Evolutionary conservation across 306 rosid genomes (phyloP).

Genomic region (Vachellia pachyceras): DNA sequence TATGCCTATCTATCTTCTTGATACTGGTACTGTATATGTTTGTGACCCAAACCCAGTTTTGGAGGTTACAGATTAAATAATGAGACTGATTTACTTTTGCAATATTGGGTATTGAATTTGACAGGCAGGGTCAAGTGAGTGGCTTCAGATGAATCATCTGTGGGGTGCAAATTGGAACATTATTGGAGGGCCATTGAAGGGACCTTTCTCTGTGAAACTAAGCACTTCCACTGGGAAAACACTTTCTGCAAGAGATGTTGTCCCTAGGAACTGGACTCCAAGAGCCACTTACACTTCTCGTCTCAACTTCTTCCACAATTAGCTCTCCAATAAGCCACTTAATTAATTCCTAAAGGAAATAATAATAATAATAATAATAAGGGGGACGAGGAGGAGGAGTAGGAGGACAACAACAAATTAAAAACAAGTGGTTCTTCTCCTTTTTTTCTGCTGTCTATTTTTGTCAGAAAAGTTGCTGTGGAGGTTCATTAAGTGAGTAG

Average conservation of each 20-base stretch:
- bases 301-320: constrained; percentile 59
- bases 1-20: not conserved
- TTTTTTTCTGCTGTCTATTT: constrained; percentile 35
- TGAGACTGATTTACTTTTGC: not conserved
- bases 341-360: constrained; percentile 12
- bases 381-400: no score
- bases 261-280: constrained; percentile 82
- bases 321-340: not conserved
- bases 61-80: constrained; percentile 2
- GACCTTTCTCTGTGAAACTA: constrained; percentile 88
- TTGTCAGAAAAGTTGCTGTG: constrained; percentile 49
- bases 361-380: not conserved
- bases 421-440: constrained; percentile 31
- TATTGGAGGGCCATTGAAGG: constrained; percentile 68
- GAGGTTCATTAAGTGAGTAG: constrained; percentile 42
- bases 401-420: no score
- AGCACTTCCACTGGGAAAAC: constrained; percentile 63
- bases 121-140: constrained; percentile 78
- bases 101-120: constrained; percentile 26
- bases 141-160: constrained; percentile 81
- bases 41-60: not conserved
- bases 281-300: constrained; percentile 85
- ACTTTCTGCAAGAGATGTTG: constrained; percentile 83
- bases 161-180: constrained; percentile 98
- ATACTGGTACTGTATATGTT: not conserved